These are phyloP conservation scores for Starmera caribaea DNA, from an alignment of 805 yeast genomes.

Conservation along the genomic window DNA sequence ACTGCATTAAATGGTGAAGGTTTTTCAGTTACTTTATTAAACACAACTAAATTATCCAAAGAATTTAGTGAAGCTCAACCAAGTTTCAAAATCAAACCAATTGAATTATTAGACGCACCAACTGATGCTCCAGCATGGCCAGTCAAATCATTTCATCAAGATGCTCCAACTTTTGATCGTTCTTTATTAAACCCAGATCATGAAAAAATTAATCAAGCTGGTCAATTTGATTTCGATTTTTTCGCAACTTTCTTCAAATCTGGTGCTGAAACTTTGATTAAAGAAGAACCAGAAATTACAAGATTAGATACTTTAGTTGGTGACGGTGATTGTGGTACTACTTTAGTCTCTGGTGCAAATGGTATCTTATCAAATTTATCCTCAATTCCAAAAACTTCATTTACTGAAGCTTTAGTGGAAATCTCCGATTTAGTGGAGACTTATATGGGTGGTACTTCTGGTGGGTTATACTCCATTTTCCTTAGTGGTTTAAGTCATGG, in stretches of 20 bases:
- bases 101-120: constrained; percentile 56
- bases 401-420: constrained; percentile 51
- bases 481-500: constrained; percentile 65
- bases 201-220: constrained; percentile 24
- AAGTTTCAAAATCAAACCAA: constrained; percentile 23
- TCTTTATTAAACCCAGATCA: constrained; percentile 19
- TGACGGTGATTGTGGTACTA: constrained; percentile 96
- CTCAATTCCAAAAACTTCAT: constrained; percentile 26
- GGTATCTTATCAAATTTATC: constrained; percentile 52
- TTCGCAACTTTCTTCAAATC: constrained; percentile 29
- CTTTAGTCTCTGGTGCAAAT: constrained; percentile 73
- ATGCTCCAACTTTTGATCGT: constrained; percentile 22
- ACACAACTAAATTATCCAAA: constrained; percentile 44
- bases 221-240: constrained; percentile 23
- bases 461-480: constrained; percentile 83
- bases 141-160: constrained; percentile 14
- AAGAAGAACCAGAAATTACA: constrained; percentile 78
- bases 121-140: constrained; percentile 84
- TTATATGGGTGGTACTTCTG: constrained; percentile 97
- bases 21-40: constrained; percentile 74
- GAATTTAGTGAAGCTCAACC: constrained; percentile 12
- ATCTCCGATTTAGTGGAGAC: constrained; percentile 79
- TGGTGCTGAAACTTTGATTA: constrained; percentile 43
- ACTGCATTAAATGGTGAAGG: constrained; percentile 92
- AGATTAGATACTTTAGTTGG: constrained; percentile 84